phyloP scores from a whole-genome alignment of 2,329 filamentous ascomycete genomes.

The Fusarium sp. region DNA sequence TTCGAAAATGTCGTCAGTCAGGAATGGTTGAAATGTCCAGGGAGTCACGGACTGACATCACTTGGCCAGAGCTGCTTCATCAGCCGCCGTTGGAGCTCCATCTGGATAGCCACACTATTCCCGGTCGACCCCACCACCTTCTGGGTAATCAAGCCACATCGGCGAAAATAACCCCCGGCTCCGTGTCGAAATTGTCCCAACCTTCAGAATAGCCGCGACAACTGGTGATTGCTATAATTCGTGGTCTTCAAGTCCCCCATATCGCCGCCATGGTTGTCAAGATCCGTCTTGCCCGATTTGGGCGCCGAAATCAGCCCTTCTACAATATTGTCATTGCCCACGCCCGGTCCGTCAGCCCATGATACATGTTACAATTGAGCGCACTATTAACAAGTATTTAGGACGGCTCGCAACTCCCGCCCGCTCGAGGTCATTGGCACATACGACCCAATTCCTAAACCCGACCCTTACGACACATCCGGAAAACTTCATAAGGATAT shows the following conservation, averaged over 20 bases:
- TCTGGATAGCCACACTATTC: slow-evolving; percentile 3
- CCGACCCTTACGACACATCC: slow-evolving; percentile 67
- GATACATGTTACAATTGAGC: background rate
- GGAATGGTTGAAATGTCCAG: slow-evolving; percentile 13
- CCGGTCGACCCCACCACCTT: background rate
- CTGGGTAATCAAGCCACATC: slow-evolving; percentile 40
- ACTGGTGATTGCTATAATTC: slow-evolving; percentile 3
- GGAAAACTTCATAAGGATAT: slow-evolving; percentile 88
- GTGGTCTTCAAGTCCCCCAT: slow-evolving; percentile 25
- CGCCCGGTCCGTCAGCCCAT: slow-evolving; percentile 73
- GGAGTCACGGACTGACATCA: slow-evolving; percentile 32
- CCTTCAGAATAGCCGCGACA: slow-evolving; percentile 24
- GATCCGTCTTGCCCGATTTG: slow-evolving; percentile 93
- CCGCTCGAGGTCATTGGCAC: slow-evolving; percentile 93
- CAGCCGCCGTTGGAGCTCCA: background rate
- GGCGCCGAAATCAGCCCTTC: slow-evolving; percentile 85
- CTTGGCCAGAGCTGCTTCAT: slow-evolving; percentile 1
- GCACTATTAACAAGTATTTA: slow-evolving; percentile 48
- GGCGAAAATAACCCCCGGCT: slow-evolving; percentile 50
- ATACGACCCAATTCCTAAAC: slow-evolving; percentile 74
- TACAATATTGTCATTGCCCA: slow-evolving; percentile 98
- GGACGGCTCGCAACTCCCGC: slow-evolving; percentile 84
- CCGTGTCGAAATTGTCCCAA: slow-evolving; percentile 44
- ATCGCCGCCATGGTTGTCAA: slow-evolving; percentile 80
- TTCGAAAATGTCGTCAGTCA: slow-evolving; percentile 27